A percentile compares a stretch with the other conserved stretches of the same genome.
Evolutionary conservation across 2,329 filamentous ascomycete species (phyloP).

Genomic region (Eurotiales sp.): DNA sequence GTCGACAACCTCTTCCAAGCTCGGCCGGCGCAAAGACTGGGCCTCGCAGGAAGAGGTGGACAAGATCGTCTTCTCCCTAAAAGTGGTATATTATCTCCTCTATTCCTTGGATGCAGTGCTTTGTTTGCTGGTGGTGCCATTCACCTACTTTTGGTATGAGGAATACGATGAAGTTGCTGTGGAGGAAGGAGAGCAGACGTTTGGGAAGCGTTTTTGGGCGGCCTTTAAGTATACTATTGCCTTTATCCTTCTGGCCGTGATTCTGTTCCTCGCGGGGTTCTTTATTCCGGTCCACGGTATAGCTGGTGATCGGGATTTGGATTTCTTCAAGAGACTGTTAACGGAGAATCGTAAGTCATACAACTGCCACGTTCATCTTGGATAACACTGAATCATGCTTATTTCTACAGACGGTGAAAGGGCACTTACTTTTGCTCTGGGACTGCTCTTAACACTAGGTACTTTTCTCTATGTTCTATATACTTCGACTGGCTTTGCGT

Average conservation of each 20-base stretch:
- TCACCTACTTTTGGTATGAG: conserved; percentile 97
- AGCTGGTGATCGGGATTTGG: conserved; percentile 67
- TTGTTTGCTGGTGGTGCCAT: conserved; percentile 85
- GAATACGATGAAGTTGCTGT: conserved; percentile 91
- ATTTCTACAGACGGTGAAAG: conserved; percentile 68
- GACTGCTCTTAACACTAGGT: conserved; percentile 82
- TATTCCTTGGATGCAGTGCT: conserved; percentile 89
- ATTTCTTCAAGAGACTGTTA: conserved; percentile 85
- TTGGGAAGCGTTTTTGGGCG: conserved; percentile 69
- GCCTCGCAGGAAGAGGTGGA: conserved; percentile 77
- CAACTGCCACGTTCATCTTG: background rate
- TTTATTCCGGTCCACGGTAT: conserved; percentile 76
- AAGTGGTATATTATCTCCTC: conserved; percentile 85
- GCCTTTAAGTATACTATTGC: conserved; percentile 86
- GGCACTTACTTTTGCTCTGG: conserved; percentile 83
- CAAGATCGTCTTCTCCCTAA: conserved; percentile 73
- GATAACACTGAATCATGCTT: conserved; percentile 11
- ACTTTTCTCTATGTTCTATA: conserved; percentile 84
- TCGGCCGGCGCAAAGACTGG: conserved; percentile 90
- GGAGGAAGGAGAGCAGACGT: conserved; percentile 71
- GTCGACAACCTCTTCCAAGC: conserved; percentile 70
- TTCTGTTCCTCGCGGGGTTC: conserved; percentile 88
- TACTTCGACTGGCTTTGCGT: conserved; percentile 80
- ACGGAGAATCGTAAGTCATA: conserved; percentile 66
- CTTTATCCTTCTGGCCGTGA: conserved; percentile 69